Base-by-base conservation (phyloP, 768 basidiomycete species). In the Ramaria rubella region DNA sequence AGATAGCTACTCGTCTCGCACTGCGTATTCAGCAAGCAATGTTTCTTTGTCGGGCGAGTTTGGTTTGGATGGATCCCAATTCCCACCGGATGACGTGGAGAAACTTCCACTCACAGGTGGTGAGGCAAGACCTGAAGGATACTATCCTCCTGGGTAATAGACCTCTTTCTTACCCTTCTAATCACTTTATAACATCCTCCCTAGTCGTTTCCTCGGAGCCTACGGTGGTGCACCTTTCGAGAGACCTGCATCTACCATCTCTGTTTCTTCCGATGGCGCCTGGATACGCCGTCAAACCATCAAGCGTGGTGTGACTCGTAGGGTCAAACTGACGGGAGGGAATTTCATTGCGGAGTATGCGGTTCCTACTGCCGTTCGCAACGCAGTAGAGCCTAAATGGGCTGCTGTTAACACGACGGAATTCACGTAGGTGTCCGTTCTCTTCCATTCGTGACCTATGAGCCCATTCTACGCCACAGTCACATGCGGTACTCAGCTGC, bases 401-500 rank as follows among this genome's bases (percentile, higher is more conserved):
- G 72, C 81, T n/a, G 67, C 70, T 58, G 80, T 79, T 51, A 88
- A 76, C 61, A 84, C 86, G 15, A 94, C 84, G 1, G 95, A 97
- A 70, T 98, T 98, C 72, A 87, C 92, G 89, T 93, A 64, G 70
- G 88, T 75, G 6, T 43, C 44, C 46, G 23, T 43, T 52, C 23
- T 36, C 19, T 45, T 43, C 19, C n/a, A n/a, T n/a, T 30, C n/a
- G 15, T n/a, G n/a, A n/a, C n/a, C n/a, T n/a, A n/a, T n/a, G n/a
- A n/a, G n/a, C n/a, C n/a, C n/a, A n/a, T n/a, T n/a, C n/a, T n/a
- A n/a, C n/a, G n/a, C n/a, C n/a, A 5, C 59, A 87, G 85, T 31
- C 92, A 96, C 70, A 92, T 96, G 90, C 81, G 93, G 40, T 96
- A 95, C 72, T 94, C 86, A 42, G 94, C 93, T 17, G 92, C 90